Conservation (phyloP, 2,329 filamentous ascomycete genomes). For the Mycogone perniciosa region DNA sequence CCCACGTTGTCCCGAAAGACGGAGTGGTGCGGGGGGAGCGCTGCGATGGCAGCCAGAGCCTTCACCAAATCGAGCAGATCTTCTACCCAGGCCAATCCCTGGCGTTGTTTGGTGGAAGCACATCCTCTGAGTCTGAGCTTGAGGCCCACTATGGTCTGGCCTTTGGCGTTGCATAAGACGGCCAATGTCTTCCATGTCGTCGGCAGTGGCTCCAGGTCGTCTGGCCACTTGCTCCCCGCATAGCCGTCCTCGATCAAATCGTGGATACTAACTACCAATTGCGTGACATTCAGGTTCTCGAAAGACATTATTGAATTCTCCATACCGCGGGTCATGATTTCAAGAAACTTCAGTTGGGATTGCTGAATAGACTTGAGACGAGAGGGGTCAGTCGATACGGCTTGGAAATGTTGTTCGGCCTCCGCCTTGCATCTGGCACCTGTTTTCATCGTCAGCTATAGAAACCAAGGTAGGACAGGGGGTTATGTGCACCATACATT, state of each 20-base stretch:
- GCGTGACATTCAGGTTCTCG: neutral
- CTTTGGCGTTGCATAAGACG: neutral
- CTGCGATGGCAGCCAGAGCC: neutral
- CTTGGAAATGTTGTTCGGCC: neutral
- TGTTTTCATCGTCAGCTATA: neutral
- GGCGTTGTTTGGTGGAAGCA: neutral
- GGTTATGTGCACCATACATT: neutral
- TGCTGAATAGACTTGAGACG: neutral
- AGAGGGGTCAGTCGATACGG: neutral
- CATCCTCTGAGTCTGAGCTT: neutral
- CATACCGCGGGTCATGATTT: neutral
- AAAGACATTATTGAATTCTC: neutral
- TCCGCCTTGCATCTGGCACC: neutral
- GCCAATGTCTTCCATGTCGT: slow-evolving; percentile 2
- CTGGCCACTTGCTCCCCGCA: neutral
- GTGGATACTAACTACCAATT: neutral
- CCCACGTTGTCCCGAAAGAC: neutral
- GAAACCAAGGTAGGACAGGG: neutral
- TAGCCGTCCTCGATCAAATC: neutral
- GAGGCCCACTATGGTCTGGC: neutral
- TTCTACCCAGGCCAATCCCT: neutral
- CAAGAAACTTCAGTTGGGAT: neutral
- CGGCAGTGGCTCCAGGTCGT: slow-evolving; percentile 6
- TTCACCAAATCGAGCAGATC: slow-evolving; percentile 8
- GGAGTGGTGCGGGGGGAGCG: neutral